Percentiles rank a stretch among this genome's conserved stretches.
Conservation (phyloP, 139 green algal species). For the Tetratostichococcus sp. region DNA sequence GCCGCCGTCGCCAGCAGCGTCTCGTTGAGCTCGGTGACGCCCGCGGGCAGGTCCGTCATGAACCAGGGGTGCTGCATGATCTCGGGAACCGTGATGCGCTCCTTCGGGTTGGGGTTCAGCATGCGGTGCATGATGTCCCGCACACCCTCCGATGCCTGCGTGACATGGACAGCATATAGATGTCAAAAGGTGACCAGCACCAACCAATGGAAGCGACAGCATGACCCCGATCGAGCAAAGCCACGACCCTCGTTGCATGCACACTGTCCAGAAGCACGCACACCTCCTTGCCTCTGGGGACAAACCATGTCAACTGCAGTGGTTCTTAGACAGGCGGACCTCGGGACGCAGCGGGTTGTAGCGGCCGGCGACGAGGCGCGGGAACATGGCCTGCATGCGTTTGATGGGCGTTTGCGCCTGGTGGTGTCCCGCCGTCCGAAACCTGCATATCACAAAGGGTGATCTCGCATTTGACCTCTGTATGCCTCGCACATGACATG, state of each 20-base stretch:
- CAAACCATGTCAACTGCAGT: no score
- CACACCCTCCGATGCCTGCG: not conserved
- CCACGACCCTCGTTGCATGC: no score
- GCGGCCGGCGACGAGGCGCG: slow-evolving; percentile 10
- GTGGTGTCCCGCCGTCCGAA: not conserved
- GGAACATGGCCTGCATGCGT: slow-evolving; percentile 19
- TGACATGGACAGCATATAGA: no score
- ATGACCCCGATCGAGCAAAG: no score
- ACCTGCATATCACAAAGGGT: no score
- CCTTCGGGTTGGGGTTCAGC: slow-evolving; percentile 45
- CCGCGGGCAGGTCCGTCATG: slow-evolving; percentile 39
- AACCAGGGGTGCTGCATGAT: slow-evolving; percentile 66
- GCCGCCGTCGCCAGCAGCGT: slow-evolving; percentile 13
- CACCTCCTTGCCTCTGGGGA: no score
- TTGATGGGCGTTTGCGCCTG: slow-evolving; percentile 16
- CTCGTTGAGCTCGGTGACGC: slow-evolving; percentile 29
- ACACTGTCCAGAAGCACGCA: no score
- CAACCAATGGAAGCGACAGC: no score
- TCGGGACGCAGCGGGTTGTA: slow-evolving; percentile 6
- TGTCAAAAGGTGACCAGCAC: no score
- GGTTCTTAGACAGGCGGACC: not conserved
- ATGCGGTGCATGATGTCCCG: slow-evolving; percentile 18
- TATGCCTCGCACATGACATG: no score
- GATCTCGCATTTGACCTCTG: no score
- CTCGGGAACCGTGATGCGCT: slow-evolving; percentile 45